phyloP scores from a whole-genome alignment of 129 eudicot genomes.

The Arctium lappa region DNA sequence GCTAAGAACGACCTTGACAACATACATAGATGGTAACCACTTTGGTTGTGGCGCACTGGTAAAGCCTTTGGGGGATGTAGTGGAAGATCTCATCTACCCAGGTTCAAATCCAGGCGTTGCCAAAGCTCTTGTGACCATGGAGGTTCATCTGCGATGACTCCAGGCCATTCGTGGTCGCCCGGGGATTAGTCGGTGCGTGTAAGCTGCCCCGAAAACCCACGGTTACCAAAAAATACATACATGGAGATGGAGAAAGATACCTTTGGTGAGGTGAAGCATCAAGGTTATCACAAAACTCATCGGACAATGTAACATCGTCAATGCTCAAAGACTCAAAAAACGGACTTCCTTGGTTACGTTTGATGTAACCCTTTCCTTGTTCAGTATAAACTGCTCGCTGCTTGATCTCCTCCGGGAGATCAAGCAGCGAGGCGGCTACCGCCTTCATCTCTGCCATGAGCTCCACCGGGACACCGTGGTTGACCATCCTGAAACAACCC shows the following conservation, averaged over 20 bases:
- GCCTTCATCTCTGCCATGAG: constrained; percentile 61
- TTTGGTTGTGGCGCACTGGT: no score
- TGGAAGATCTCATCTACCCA: no score
- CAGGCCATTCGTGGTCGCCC: no score
- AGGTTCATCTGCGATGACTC: no score
- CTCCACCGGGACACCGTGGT: constrained; percentile 36
- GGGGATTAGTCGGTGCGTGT: no score
- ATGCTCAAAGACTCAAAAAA: constrained; percentile 44
- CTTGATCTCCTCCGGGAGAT: constrained; percentile 48
- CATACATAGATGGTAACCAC: no score
- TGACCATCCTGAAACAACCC: constrained; percentile 61
- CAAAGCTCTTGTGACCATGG: no score
- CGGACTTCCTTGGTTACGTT: constrained; percentile 31
- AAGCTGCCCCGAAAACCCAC: no score
- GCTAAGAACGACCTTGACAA: no score
- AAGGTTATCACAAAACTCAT: constrained; percentile 35
- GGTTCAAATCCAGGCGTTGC: no score
- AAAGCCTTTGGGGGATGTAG: no score
- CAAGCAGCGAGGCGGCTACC: constrained; percentile 27
- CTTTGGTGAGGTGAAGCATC: constrained; percentile 42
- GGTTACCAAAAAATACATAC: no score
- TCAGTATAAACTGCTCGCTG: constrained; percentile 14
- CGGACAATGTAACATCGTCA: constrained; percentile 28
- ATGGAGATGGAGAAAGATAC: constrained; percentile 9
- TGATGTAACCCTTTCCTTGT: constrained; percentile 47